phyloP scores from a whole-genome alignment of 106 monocot species.

The Phalaenopsis aphrodite region DNA sequence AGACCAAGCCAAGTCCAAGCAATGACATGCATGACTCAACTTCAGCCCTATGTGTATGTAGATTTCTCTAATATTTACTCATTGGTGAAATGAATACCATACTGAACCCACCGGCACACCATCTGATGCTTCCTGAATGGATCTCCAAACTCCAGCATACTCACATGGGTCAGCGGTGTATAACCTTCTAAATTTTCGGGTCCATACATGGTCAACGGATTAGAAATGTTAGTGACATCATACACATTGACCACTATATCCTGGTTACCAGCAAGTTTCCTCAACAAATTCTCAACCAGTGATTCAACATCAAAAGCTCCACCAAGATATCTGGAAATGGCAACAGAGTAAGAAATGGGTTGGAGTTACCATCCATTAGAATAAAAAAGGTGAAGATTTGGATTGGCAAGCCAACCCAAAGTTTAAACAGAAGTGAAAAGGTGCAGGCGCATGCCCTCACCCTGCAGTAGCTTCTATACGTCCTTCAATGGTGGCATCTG shows the following conservation, averaged over 20 bases:
- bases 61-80: background rate
- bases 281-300: slow-evolving; percentile 89
- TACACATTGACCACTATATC: slow-evolving; percentile 92
- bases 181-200: slow-evolving; percentile 50
- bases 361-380: background rate
- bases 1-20: no score
- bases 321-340: slow-evolving; percentile 62
- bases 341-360: background rate
- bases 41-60: no score
- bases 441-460: slow-evolving; percentile 27
- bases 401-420: background rate
- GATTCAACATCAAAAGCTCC: slow-evolving; percentile 98
- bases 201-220: slow-evolving; percentile 93
- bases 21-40: no score
- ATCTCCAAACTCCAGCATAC: slow-evolving; percentile 92
- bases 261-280: slow-evolving; percentile 83
- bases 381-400: background rate
- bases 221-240: slow-evolving; percentile 80
- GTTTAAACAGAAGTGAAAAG: background rate
- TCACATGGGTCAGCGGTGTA: slow-evolving; percentile 40
- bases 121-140: slow-evolving; percentile 90
- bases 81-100: background rate
- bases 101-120: slow-evolving; percentile 58
- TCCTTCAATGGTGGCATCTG: slow-evolving; percentile 48
- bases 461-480: slow-evolving; percentile 77